These are phyloP conservation scores for Hebeloma cylindrosporum DNA, from an alignment of 768 basidiomycete genomes.

Conservation along the genomic window DNA sequence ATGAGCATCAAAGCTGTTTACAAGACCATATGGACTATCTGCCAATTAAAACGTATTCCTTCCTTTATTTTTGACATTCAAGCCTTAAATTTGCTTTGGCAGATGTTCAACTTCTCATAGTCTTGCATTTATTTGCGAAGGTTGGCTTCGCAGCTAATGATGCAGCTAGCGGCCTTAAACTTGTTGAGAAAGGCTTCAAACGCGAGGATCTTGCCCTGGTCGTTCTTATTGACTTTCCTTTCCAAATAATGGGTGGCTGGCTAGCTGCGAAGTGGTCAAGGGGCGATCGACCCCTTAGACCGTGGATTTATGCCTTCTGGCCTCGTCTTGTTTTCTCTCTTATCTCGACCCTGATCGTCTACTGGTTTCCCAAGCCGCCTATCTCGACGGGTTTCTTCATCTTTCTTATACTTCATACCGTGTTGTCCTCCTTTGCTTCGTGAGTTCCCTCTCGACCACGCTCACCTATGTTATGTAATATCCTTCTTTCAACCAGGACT, in stretches of 20 bases:
- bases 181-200: conserved; percentile 95
- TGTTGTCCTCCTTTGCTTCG: conserved; percentile 84
- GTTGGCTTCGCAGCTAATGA: conserved; percentile 95
- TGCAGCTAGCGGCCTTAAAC: conserved; percentile 84
- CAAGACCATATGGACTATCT: conserved; percentile 92
- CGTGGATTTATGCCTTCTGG: conserved; percentile 93
- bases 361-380: conserved; percentile 79
- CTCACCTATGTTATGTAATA: not conserved
- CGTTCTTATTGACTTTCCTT: conserved; percentile 96
- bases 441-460: conserved; percentile 38
- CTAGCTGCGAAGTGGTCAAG: conserved; percentile 89
- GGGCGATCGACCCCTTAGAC: conserved; percentile 74
- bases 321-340: conserved; percentile 75
- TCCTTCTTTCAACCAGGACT: conserved; percentile 53
- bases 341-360: conserved; percentile 74
- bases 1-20: conserved; percentile 92
- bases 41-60: conserved; percentile 84
- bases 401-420: conserved; percentile 77
- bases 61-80: conserved; percentile 5
- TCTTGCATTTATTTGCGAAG: conserved; percentile 89
- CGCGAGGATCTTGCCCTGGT: conserved; percentile 96
- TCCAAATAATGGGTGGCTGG: conserved; percentile 95
- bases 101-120: conserved; percentile 90
- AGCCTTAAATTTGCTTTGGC: conserved; percentile 12
- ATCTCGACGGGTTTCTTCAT: conserved; percentile 76